These are phyloP conservation scores for Termitomyces sp. DNA, from an alignment of 768 basidiomycete species.

Conservation along the genomic window DNA sequence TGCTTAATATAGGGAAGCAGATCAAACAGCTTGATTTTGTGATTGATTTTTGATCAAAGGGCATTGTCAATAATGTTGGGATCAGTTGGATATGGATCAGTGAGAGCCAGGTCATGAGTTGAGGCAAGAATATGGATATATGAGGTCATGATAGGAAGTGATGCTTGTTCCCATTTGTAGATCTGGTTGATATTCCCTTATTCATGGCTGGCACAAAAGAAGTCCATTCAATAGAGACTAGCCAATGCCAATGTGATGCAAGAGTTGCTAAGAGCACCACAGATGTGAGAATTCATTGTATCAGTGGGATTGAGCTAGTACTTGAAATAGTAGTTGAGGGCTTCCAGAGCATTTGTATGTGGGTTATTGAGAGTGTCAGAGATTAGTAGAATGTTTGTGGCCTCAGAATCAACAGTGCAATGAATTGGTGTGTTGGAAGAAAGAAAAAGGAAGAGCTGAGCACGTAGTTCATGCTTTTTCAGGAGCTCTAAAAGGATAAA, in stretches of 20 bases:
- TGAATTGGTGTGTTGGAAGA: not conserved
- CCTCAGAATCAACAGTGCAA: not conserved
- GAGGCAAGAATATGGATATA: no score
- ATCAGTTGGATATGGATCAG: no score
- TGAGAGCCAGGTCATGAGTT: no score
- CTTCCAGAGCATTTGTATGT: not conserved
- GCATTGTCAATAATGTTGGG: no score
- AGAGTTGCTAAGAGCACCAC: not conserved
- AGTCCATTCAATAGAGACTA: not conserved
- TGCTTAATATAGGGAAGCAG: no score
- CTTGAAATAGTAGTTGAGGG: not conserved
- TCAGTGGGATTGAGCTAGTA: not conserved
- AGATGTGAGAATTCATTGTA: not conserved
- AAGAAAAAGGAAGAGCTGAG: not conserved
- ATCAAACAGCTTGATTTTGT: no score
- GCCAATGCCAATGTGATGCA: not conserved
- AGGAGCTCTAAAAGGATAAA: no score
- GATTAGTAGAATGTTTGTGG: not conserved
- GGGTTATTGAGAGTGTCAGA: not conserved
- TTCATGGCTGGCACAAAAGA: not conserved
- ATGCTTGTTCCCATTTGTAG: not conserved
- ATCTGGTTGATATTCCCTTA: not conserved
- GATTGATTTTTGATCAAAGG: no score
- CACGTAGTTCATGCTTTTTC: not conserved
- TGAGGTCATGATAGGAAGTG: no score